These are phyloP conservation scores for Triangularia verruculosa DNA, from an alignment of 2,329 filamentous ascomycete species.

Conservation along the genomic window DNA sequence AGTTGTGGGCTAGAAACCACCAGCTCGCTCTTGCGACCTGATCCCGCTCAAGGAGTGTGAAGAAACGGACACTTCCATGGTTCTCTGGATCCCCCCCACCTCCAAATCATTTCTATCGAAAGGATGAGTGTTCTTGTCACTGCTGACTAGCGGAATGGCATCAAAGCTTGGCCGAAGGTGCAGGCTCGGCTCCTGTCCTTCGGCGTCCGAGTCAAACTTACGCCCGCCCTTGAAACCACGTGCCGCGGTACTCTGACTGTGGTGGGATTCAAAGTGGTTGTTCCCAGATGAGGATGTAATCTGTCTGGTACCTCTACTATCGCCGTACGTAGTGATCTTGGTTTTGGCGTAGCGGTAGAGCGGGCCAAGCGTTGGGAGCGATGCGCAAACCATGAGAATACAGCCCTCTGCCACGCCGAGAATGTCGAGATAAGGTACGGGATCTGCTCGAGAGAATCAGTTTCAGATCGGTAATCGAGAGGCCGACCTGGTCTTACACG, in stretches of 20 bases:
- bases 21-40: neutral
- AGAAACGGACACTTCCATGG: conserved; percentile 10
- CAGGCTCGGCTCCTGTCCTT: conserved; percentile 5
- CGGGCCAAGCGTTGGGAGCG: conserved; percentile 3
- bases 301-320: neutral
- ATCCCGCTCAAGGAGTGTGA: neutral
- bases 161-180: conserved; percentile 16
- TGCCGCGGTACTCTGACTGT: neutral
- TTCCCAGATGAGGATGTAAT: neutral
- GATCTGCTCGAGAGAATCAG: conserved; percentile 4
- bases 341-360: neutral
- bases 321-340: neutral
- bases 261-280: neutral
- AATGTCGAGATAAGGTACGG: conserved; percentile 16
- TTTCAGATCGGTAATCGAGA: neutral
- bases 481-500: conserved; percentile 5
- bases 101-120: neutral
- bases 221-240: neutral
- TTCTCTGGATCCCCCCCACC: conserved; percentile 3
- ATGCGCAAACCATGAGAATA: conserved; percentile 15
- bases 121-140: neutral
- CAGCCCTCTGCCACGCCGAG: conserved; percentile 15
- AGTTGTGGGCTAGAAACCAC: neutral
- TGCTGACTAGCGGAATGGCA: conserved; percentile 9
- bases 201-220: conserved; percentile 9